A percentile compares a stretch with the other conserved stretches of the same genome.
phyloP scores from a whole-genome alignment of 805 yeast genomes.

The Wickerhamiella azyma region DNA sequence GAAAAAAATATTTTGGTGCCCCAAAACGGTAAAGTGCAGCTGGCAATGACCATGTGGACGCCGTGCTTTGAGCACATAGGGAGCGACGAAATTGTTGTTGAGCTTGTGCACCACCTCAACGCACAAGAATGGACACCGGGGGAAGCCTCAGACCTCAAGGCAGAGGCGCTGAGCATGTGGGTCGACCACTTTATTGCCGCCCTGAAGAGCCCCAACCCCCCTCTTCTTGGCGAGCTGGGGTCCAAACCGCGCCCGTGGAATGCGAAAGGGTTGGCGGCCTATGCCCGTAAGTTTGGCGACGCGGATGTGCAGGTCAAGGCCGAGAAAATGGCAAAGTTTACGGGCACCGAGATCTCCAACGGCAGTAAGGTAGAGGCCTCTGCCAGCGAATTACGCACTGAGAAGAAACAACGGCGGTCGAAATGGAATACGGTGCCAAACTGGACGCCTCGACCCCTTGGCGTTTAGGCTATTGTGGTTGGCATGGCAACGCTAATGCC shows the following conservation, averaged over 20 bases:
- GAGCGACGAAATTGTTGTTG: no score
- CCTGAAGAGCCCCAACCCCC: neutral
- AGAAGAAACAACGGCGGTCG: neutral
- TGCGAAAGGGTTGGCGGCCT: conserved; percentile 14
- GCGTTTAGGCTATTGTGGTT: conserved; percentile 1
- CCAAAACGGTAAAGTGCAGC: neutral
- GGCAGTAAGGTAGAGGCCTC: no score
- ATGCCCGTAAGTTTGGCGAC: conserved; percentile 5
- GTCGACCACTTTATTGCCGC: conserved; percentile 11
- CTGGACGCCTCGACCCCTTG: conserved; percentile 16
- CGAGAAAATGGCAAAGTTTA: conserved; percentile 16
- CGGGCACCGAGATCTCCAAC: conserved; percentile 10
- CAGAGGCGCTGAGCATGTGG: conserved; percentile 14
- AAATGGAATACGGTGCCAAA: conserved; percentile 11
- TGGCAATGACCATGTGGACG: conserved; percentile 14
- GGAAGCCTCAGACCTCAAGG: neutral
- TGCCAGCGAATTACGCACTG: no score
- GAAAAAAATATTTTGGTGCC: conserved; percentile 17
- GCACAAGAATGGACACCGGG: conserved; percentile 15
- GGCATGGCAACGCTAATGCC: no score
- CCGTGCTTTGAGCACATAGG: conserved; percentile 15
- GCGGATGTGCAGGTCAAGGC: conserved; percentile 7
- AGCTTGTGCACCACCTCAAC: neutral
- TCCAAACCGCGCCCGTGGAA: conserved; percentile 20
- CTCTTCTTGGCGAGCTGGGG: neutral